These are phyloP conservation scores for Haematococcus lacustris DNA, from an alignment of 139 green algal genomes.

Conservation along the genomic window DNA sequence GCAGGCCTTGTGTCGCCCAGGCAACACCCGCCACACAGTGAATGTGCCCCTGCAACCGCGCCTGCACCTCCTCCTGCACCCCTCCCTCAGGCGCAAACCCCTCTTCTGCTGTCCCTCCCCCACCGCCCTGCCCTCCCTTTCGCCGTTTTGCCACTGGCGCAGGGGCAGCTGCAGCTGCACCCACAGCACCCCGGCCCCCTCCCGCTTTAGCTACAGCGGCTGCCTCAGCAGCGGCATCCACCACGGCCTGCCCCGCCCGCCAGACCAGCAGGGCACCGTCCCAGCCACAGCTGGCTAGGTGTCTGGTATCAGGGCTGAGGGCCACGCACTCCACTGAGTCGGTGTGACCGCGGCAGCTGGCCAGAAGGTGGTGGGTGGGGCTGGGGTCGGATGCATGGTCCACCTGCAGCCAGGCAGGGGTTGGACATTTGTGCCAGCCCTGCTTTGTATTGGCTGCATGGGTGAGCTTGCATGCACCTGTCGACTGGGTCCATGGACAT, in stretches of 20 bases:
- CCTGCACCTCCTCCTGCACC: slow-evolving; percentile 20
- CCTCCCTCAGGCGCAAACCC: slow-evolving; percentile 3
- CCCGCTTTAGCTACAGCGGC: slow-evolving; percentile 3
- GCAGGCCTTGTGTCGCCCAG: slow-evolving; percentile 37
- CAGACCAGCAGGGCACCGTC: slow-evolving; percentile 63
- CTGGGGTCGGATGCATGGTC: neutral
- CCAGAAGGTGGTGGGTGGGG: slow-evolving; percentile 14
- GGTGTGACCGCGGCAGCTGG: slow-evolving; percentile 45
- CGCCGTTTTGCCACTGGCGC: neutral
- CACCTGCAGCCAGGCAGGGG: too few species aligned
- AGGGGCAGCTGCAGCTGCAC: neutral
- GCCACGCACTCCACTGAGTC: slow-evolving; percentile 54
- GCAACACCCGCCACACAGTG: slow-evolving; percentile 57
- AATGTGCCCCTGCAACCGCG: slow-evolving; percentile 54
- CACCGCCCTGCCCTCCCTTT: neutral
- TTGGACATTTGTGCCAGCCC: too few species aligned
- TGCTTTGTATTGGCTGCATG: too few species aligned
- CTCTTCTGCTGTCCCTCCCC: neutral
- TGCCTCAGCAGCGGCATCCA: slow-evolving; percentile 9
- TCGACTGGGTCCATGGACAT: too few species aligned
- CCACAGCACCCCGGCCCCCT: too few species aligned
- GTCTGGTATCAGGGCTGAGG: slow-evolving; percentile 23
- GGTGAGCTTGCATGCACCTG: too few species aligned
- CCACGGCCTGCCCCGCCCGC: slow-evolving; percentile 28
- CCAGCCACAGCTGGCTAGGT: slow-evolving; percentile 56